Evolutionary conservation across 2,329 filamentous ascomycete species (phyloP), one percentile per base, ranked within the genome.

Genomic region (Monosporascus sp.): DNA sequence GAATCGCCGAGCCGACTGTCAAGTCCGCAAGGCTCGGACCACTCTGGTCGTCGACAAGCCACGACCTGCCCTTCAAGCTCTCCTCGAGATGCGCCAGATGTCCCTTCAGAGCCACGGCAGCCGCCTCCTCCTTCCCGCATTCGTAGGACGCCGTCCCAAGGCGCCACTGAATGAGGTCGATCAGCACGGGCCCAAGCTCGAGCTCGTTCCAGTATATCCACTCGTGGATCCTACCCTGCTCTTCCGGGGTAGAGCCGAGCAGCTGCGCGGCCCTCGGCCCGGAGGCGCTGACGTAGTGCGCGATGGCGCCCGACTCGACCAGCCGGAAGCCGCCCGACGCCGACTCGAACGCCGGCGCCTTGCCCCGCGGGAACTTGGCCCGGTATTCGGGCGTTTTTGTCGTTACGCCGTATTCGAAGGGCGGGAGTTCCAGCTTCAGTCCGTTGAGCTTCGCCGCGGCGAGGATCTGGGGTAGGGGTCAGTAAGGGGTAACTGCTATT

Each of bases 281-380:
- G 24, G 61, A 65, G 44, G 72, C 70, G 35, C 69, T 65, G 53
- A 72, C 51, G 55, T 68, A 73, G 41, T 66, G 62, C 5, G 70
- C 63, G 50, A 74, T 73, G 31, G 71, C 71, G 43, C 67, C 64
- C 18, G 65, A 66, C 49, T 73, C 71, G 51, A 65, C 59, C n/a
- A 74, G 41, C 50, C 54, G 59, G 47, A 70, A 64, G 18, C 17
- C 37, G 49, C 37, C 22, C 9, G 31, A 38, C 9, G 49, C 22
- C 20, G 49, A 22, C 50, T 68, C 65, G 52, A 73, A 69, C 44
- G 63, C 65, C 31, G 71, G 71, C 14, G 72, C 69, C 52, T 72
- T 73, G 54, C 69, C 70, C 11, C 70, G 56, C 7, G 72, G 70
- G 60, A 71, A 73, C 51, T 72, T 72, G 58, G 65, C 51, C 9